A percentile compares a stretch with the other conserved stretches of the same genome.
Conservation (phyloP, 1,284 basidiomycete species). For the Cutaneotrichosporon mucoides region DNA sequence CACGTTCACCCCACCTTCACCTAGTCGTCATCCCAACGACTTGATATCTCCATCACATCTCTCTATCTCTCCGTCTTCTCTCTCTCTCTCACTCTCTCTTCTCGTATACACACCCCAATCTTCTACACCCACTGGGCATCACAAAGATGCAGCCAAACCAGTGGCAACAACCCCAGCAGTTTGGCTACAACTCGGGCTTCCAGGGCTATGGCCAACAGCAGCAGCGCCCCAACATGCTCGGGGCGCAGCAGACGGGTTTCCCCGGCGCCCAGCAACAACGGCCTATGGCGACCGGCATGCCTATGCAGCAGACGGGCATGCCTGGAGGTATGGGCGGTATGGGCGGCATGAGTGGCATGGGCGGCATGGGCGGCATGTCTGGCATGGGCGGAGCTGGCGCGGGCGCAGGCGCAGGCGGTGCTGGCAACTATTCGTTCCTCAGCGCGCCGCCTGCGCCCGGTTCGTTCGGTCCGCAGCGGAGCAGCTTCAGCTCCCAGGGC, state of each 20-base stretch:
- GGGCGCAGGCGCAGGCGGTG: constrained; percentile 9
- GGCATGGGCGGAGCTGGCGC: constrained; percentile 10
- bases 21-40: neutral
- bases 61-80: neutral
- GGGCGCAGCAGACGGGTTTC: constrained; percentile 39
- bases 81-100: neutral
- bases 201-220: constrained; percentile 36
- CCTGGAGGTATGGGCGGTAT: constrained; percentile 14
- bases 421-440: constrained; percentile 43
- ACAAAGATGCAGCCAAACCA: constrained; percentile 27
- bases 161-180: constrained; percentile 30
- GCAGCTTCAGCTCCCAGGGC: constrained; percentile 19
- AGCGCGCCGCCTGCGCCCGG: constrained; percentile 41
- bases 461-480: constrained; percentile 25
- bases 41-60: neutral
- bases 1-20: too few species aligned
- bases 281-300: constrained; percentile 55
- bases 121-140: constrained; percentile 9
- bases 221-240: constrained; percentile 18
- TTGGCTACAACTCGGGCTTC: constrained; percentile 28
- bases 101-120: neutral
- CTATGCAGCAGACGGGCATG: constrained; percentile 2
- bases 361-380: constrained; percentile 4
- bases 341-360: constrained; percentile 10
- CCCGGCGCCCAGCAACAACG: constrained; percentile 39